Evolutionary conservation across 768 basidiomycete genomes (phyloP), one percentile per base, ranked within the genome.

Genomic region (Lactarius indigo): DNA sequence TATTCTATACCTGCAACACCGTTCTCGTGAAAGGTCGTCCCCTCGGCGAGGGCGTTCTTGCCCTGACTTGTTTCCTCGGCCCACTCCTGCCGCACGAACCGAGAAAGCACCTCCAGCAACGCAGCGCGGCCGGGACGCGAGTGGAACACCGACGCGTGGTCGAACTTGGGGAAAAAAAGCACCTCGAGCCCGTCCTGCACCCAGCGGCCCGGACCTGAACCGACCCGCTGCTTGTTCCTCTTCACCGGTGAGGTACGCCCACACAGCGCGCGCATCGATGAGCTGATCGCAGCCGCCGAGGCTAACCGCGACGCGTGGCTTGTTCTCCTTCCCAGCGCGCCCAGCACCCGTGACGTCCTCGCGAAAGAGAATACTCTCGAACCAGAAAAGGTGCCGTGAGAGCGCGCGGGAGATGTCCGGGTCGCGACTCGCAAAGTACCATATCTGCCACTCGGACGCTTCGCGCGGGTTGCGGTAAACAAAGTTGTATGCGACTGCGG

Each of bases 381-480:
- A 73, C 88, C 88, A 89, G 71, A 88, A 89, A 72, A 90, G 88
- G 61, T 85, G 80, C 2, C 88, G 78, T 17, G 80, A 78, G 18
- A 90, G 79, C 47, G 84, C 80, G 3, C 84, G 80, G 58, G 87
- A 82, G 56, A 87, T 80, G 70, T 89, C 87, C 12, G 85, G 76
- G 68, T 90, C 88, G 13, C 83, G 82, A 63, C 83, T 84, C 26
- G 87, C 80, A 69, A 89, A 88, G 71, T 85, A 90, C 85, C 86
- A 88, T 59, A 89, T 69, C 74, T 86, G 79, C 85, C 86, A 87
- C 69, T 89, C 84, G 71, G 83, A 83, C 62, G 83, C 83, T 63
- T 72, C 59, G n/a, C 70, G 68, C 59, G 88, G 79, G 8, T 68
- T 55, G 26, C 88, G 83, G 75, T 89, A 88, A 44, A 90, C 77